A percentile compares a stretch with the other conserved stretches of the same genome.
Conservation (phyloP, 2,329 filamentous ascomycete genomes). For the Sphaerulina vaccinii region DNA sequence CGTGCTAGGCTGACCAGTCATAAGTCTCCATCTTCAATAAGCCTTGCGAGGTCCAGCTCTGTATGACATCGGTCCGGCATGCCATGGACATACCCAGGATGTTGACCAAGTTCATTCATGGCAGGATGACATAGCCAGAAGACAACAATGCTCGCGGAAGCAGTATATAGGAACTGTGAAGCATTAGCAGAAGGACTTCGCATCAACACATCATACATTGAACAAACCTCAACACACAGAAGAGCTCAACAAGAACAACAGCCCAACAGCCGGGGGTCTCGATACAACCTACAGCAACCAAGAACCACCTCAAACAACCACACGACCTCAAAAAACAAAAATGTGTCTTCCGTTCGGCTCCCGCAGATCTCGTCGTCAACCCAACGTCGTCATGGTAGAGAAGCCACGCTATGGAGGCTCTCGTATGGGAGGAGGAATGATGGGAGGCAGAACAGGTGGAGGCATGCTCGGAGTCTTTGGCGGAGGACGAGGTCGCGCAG, state of each 20-base stretch:
- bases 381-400: background rate
- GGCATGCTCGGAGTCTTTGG: background rate
- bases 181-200: background rate
- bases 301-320: background rate
- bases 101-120: background rate
- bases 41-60: background rate
- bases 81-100: background rate
- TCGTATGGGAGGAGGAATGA: background rate
- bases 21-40: background rate
- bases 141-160: background rate
- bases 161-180: background rate
- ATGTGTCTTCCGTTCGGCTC: background rate
- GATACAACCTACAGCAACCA: background rate
- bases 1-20: background rate
- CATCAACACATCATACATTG: background rate
- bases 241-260: too few species aligned
- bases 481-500: background rate
- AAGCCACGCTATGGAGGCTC: background rate
- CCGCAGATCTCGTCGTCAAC: background rate
- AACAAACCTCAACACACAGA: background rate
- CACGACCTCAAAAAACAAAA: background rate
- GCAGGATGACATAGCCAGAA: background rate
- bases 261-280: too few species aligned
- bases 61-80: slow-evolving; percentile 8
- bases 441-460: too few species aligned